phyloP scores from a whole-genome alignment of 257 asterid species.

The Anisodus acutangulus region DNA sequence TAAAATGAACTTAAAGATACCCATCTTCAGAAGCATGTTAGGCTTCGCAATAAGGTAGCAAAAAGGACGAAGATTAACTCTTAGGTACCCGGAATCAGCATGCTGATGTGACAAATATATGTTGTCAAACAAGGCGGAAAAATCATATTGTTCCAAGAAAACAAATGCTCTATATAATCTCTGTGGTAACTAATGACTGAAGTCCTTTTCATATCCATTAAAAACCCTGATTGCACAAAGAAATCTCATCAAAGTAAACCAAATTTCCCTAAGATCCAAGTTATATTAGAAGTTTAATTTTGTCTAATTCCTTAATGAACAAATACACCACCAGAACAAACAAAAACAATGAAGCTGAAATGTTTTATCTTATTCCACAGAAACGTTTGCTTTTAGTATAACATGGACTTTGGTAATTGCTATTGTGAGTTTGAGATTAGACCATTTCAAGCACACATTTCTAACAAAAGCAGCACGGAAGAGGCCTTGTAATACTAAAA shows the following conservation, averaged over 20 bases:
- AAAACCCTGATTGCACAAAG: background rate
- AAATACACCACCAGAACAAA: background rate
- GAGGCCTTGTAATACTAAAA: background rate
- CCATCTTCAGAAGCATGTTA: slow-evolving; percentile 15
- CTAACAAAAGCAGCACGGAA: background rate
- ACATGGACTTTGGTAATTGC: background rate
- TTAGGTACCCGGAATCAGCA: background rate
- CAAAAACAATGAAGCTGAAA: background rate
- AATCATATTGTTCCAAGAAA: background rate
- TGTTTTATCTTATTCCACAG: background rate
- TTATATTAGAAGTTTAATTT: background rate
- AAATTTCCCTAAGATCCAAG: background rate
- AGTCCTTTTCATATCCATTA: background rate
- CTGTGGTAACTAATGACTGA: background rate
- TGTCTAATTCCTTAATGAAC: background rate
- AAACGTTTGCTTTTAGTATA: background rate
- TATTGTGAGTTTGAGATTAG: background rate
- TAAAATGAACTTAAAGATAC: background rate
- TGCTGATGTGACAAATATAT: background rate
- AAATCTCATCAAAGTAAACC: slow-evolving; percentile 9
- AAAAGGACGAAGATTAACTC: background rate
- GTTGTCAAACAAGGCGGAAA: background rate
- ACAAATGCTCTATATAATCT: background rate
- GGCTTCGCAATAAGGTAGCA: background rate
- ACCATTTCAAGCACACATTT: background rate